phyloP scores from a whole-genome alignment of 306 rosid species.

The Arachis hypogaea region DNA sequence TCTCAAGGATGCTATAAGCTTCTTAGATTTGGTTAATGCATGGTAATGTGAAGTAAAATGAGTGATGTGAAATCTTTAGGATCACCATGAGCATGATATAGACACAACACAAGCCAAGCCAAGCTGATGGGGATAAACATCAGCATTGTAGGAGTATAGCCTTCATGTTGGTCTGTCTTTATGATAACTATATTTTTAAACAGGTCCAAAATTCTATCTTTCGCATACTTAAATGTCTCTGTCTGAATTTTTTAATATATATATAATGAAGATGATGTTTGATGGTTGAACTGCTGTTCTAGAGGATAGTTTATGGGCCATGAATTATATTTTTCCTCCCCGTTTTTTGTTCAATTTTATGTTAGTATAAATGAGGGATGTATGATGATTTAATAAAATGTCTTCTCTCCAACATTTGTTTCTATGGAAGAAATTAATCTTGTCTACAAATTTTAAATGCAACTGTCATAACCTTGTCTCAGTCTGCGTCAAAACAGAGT shows the following conservation, averaged over 20 bases:
- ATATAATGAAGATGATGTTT: background rate
- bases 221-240: conserved; percentile 8
- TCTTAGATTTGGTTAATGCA: conserved; percentile 24
- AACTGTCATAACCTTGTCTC: conserved; percentile 15
- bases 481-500: conserved; percentile 6
- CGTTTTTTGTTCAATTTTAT: background rate
- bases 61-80: conserved; percentile 12
- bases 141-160: too few species aligned
- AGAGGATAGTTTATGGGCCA: conserved; percentile 10
- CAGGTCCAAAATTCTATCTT: background rate
- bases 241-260: background rate
- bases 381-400: conserved; percentile 17
- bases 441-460: conserved; percentile 3
- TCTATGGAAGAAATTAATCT: conserved; percentile 16
- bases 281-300: conserved; percentile 17
- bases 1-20: conserved; percentile 9
- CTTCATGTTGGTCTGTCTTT: background rate
- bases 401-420: conserved; percentile 11
- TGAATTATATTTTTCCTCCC: background rate
- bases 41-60: conserved; percentile 14
- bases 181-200: too few species aligned
- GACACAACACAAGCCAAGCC: background rate
- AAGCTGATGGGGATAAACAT: too few species aligned
- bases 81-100: conserved; percentile 16
- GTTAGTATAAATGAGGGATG: background rate